Percentiles rank a stretch among this genome's conserved stretches.
phyloP scores from a whole-genome alignment of 164 flowering plant genomes.

The Amborella trichopoda region DNA sequence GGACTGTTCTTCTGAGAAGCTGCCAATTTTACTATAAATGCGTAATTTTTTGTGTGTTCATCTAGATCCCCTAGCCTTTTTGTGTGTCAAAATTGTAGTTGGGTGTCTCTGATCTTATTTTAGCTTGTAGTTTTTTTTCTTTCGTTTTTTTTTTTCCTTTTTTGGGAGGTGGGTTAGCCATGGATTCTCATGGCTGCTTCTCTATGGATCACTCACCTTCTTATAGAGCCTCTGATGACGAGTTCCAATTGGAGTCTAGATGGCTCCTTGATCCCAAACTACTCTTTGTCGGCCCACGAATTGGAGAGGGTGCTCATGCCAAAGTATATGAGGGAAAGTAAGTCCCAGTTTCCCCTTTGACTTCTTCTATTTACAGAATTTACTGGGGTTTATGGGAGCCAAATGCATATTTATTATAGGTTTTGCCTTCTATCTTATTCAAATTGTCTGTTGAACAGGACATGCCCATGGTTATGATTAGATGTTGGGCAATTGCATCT shows the following conservation, averaged over 20 bases:
- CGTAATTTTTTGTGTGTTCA: conserved; percentile 1
- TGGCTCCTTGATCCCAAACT: conserved; percentile 85
- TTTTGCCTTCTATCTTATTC: not conserved
- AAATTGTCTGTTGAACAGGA: not conserved
- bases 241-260: conserved; percentile 47
- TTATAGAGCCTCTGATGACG: conserved; percentile 9
- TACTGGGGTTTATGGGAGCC: not conserved
- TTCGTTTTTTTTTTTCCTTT: too few relatives aligned
- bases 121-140: not conserved
- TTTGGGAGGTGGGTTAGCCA: too few relatives aligned
- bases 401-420: not conserved
- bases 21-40: conserved; percentile 14
- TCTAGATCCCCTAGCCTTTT: not conserved
- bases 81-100: conserved; percentile 8
- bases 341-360: conserved; percentile 23
- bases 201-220: not conserved
- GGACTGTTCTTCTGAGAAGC: not conserved
- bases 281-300: conserved; percentile 86
- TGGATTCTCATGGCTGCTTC: not conserved
- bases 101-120: not conserved
- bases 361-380: not conserved
- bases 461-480: not conserved
- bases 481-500: not conserved
- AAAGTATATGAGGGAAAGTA: conserved; percentile 97
- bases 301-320: conserved; percentile 97